phyloP scores from a whole-genome alignment of 1,284 basidiomycete genomes.

The Schizophyllum commune region DNA sequence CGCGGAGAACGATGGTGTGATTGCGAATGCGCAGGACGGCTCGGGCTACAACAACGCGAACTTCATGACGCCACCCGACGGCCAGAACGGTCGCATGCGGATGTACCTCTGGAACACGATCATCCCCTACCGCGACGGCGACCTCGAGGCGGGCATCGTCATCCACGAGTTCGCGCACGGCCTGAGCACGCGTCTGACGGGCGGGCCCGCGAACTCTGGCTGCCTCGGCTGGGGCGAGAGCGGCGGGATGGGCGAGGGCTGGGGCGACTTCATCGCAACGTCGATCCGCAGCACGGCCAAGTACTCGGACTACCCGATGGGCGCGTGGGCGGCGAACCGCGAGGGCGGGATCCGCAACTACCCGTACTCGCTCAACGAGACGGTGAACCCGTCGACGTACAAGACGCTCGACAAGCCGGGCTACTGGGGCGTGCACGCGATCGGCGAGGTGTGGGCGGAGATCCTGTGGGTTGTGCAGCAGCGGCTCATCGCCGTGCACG shows the following conservation, averaged over 20 bases:
- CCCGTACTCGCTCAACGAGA: conserved; percentile 70
- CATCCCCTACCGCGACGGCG: conserved; percentile 87
- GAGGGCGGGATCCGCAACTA: conserved; percentile 82
- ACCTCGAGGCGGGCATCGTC: conserved; percentile 90
- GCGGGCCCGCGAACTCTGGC: conserved; percentile 88
- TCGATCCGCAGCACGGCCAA: conserved; percentile 68
- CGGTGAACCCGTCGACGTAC: conserved; percentile 87
- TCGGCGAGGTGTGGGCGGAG: conserved; percentile 95
- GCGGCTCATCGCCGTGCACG: conserved; percentile 72
- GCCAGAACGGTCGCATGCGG: conserved; percentile 81
- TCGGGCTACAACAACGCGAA: conserved; percentile 88
- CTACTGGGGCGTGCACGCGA: conserved; percentile 88
- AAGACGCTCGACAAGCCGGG: conserved; percentile 93
- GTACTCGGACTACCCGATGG: conserved; percentile 84
- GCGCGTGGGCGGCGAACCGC: conserved; percentile 87
- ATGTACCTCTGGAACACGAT: conserved; percentile 97
- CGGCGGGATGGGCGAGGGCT: conserved; percentile 95
- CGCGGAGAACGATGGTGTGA: conserved; percentile 80
- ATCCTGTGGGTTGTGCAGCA: conserved; percentile 84
- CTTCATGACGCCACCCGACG: conserved; percentile 76
- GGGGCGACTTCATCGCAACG: conserved; percentile 87
- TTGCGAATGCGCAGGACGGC: conserved; percentile 92
- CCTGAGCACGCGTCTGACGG: conserved; percentile 87
- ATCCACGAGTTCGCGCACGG: conserved; percentile 90
- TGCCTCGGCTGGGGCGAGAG: conserved; percentile 94